Evolutionary conservation across 2,329 filamentous ascomycete genomes (phyloP).

Genomic region (Apiospora rasikravindrae): DNA sequence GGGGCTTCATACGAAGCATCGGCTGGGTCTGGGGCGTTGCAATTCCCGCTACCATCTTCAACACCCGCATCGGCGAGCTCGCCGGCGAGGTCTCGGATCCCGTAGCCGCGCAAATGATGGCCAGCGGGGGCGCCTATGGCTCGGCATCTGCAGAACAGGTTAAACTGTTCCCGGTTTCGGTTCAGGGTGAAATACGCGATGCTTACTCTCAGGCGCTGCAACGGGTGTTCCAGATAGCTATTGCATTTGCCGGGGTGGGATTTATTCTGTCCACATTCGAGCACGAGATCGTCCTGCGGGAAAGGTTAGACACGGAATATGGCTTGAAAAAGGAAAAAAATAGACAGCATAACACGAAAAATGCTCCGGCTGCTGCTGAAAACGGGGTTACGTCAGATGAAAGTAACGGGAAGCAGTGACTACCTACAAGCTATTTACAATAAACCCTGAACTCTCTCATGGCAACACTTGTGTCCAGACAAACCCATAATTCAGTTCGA

Average conservation of each 20-base stretch:
- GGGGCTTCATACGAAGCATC: slow-evolving; percentile 45
- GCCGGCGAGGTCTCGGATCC: slow-evolving; percentile 6
- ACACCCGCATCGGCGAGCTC: slow-evolving; percentile 26
- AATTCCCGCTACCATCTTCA: slow-evolving; percentile 45
- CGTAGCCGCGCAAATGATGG: slow-evolving; percentile 21
- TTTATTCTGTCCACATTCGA: slow-evolving; percentile 42
- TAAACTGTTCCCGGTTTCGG: slow-evolving; percentile 24
- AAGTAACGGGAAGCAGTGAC: too few relatives aligned
- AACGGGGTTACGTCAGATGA: too few relatives aligned
- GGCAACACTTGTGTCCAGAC: too few relatives aligned
- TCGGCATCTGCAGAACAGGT: slow-evolving; percentile 29
- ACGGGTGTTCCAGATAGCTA: slow-evolving; percentile 43
- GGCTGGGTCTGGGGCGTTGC: slow-evolving; percentile 49
- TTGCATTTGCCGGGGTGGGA: slow-evolving; percentile 37
- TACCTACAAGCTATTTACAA: too few relatives aligned
- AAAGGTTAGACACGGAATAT: slow-evolving; percentile 45
- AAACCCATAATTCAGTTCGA: too few relatives aligned
- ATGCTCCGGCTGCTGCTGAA: too few relatives aligned
- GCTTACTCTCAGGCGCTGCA: slow-evolving; percentile 42
- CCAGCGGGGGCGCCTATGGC: slow-evolving; percentile 28
- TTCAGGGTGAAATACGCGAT: slow-evolving; percentile 35
- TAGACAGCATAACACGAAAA: too few relatives aligned
- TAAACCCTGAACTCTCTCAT: too few relatives aligned
- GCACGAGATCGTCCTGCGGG: slow-evolving; percentile 43
- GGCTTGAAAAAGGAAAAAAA: too few relatives aligned